phyloP scores from a whole-genome alignment of 225 moss, liverwort and hornwort species.

The Pleurozium schreberi region DNA sequence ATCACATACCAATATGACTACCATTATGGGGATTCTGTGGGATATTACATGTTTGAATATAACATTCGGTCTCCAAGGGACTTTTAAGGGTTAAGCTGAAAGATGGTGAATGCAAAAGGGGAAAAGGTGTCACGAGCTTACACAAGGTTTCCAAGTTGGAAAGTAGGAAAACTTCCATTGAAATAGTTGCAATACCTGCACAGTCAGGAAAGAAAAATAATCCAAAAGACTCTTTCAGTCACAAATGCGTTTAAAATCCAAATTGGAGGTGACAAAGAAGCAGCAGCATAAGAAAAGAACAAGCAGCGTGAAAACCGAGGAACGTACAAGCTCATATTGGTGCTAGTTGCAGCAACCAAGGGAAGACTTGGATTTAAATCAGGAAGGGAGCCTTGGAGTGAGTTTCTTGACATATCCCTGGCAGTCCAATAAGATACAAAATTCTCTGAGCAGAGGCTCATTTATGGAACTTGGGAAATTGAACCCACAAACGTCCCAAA shows the following conservation, averaged over 20 bases:
- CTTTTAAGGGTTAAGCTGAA: background rate
- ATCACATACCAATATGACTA: too few relatives aligned
- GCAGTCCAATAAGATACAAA: background rate
- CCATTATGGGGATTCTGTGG: too few relatives aligned
- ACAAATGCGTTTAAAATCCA: background rate
- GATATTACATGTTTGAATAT: background rate
- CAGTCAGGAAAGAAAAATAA: background rate
- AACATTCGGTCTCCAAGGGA: background rate
- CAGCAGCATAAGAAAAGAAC: background rate
- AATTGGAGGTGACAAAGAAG: background rate
- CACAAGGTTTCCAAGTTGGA: constrained; percentile 20
- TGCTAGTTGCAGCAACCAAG: constrained; percentile 15
- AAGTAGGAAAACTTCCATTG: constrained; percentile 36
- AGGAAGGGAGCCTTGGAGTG: constrained; percentile 29
- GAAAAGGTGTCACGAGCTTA: background rate
- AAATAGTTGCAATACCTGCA: constrained; percentile 49
- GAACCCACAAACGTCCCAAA: background rate
- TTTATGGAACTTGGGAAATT: background rate
- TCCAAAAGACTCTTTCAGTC: background rate
- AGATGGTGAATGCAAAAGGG: background rate
- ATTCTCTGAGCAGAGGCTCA: background rate
- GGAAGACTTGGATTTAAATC: constrained; percentile 10
- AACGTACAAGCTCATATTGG: constrained; percentile 29
- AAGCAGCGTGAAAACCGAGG: background rate
- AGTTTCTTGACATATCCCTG: constrained; percentile 45